Conservation (phyloP, 352 stramenopile genomes). For the Globisporangium ultimum region DNA sequence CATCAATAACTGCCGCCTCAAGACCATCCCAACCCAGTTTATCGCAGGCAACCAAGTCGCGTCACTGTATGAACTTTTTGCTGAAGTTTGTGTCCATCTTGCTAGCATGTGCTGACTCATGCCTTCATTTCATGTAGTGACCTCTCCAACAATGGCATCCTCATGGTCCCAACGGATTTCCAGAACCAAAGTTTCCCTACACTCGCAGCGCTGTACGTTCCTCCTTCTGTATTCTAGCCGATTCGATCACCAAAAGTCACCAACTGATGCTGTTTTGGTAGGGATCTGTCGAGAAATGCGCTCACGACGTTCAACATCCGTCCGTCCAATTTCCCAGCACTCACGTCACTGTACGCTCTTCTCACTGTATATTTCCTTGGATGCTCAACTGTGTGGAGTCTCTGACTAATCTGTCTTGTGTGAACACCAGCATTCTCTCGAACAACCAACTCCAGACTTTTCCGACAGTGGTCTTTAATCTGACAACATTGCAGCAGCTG, state of each 20-base stretch:
- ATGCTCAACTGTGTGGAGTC: neutral
- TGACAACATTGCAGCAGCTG: slow-evolving; percentile 47
- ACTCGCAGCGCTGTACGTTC: slow-evolving; percentile 55
- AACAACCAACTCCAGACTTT: slow-evolving; percentile 44
- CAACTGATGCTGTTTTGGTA: slow-evolving; percentile 12
- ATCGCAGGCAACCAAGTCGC: slow-evolving; percentile 31
- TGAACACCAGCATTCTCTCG: slow-evolving; percentile 32
- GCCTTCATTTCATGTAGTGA: slow-evolving; percentile 28
- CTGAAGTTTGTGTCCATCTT: neutral
- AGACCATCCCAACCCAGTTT: slow-evolving; percentile 49
- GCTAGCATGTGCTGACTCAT: too few relatives aligned
- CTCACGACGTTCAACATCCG: slow-evolving; percentile 34
- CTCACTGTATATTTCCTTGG: neutral
- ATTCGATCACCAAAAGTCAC: neutral
- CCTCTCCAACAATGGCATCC: slow-evolving; percentile 40
- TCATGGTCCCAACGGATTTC: slow-evolving; percentile 28
- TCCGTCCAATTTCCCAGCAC: slow-evolving; percentile 35
- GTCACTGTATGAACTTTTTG: slow-evolving; percentile 18
- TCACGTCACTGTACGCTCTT: slow-evolving; percentile 38
- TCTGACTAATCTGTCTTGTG: neutral
- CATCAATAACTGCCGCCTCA: slow-evolving; percentile 70
- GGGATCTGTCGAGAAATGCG: slow-evolving; percentile 41
- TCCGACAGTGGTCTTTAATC: slow-evolving; percentile 50
- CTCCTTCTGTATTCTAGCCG: neutral
- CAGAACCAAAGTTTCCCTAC: slow-evolving; percentile 37